These are phyloP conservation scores for Taiwanofungus camphoratus DNA, from an alignment of 1,284 basidiomycete genomes.

Conservation along the genomic window DNA sequence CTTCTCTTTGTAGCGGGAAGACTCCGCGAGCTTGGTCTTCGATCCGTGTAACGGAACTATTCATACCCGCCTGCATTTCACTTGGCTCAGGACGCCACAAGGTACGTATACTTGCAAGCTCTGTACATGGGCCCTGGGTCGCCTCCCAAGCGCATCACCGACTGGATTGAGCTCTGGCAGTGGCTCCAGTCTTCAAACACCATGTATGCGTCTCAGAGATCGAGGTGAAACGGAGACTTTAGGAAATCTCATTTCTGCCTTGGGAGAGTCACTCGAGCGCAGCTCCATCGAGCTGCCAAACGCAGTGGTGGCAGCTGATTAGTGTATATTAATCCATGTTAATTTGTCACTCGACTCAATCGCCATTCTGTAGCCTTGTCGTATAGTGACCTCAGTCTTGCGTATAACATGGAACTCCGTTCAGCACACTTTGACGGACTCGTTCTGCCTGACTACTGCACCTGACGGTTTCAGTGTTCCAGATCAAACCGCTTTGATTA, in stretches of 20 bases:
- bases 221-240: slow-evolving; percentile 12
- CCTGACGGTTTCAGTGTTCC: slow-evolving; percentile 9
- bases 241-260: slow-evolving; percentile 14
- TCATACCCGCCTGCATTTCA: slow-evolving; percentile 5
- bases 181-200: slow-evolving; percentile 10
- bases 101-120: slow-evolving; percentile 7
- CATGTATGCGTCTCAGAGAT: slow-evolving; percentile 17
- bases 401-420: slow-evolving; percentile 12
- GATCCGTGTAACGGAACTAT: slow-evolving; percentile 15
- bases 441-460: slow-evolving; percentile 15
- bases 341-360: too few relatives aligned
- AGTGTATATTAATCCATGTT: neutral
- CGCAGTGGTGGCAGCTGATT: slow-evolving; percentile 9
- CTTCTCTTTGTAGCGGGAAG: slow-evolving; percentile 14
- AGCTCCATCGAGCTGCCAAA: slow-evolving; percentile 12
- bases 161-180: slow-evolving; percentile 15
- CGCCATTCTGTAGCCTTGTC: neutral
- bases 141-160: slow-evolving; percentile 10
- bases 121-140: slow-evolving; percentile 17
- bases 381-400: slow-evolving; percentile 8
- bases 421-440: slow-evolving; percentile 16
- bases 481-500: slow-evolving; percentile 10
- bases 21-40: slow-evolving; percentile 11
- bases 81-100: neutral
- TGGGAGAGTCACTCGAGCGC: slow-evolving; percentile 13